These are phyloP conservation scores for Ophiostoma pallidulum DNA, from an alignment of 2,329 filamentous ascomycete genomes.

Conservation along the genomic window DNA sequence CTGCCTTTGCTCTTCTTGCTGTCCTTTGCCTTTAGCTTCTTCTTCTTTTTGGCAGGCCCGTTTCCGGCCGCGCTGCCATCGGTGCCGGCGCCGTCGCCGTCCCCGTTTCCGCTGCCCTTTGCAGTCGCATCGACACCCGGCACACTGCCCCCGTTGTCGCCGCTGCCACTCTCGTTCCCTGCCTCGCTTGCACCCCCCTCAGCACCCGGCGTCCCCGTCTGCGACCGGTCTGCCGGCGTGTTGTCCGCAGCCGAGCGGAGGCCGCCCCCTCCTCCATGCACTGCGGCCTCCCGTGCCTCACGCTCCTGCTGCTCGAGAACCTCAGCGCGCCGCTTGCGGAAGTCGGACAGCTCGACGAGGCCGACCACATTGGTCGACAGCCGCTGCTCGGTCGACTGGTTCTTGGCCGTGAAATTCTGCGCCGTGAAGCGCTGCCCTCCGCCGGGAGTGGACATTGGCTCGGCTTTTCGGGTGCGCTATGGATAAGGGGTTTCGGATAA, in stretches of 20 bases:
- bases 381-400: slow-evolving; percentile 67
- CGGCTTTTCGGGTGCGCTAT: not conserved
- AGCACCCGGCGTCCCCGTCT: slow-evolving; percentile 34
- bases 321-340: slow-evolving; percentile 89
- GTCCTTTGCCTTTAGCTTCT: slow-evolving; percentile 38
- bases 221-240: slow-evolving; percentile 14
- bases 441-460: slow-evolving; percentile 32
- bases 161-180: not conserved
- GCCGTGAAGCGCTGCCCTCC: slow-evolving; percentile 56
- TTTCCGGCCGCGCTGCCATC: slow-evolving; percentile 24
- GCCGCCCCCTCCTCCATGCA: not conserved
- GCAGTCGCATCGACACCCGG: slow-evolving; percentile 22
- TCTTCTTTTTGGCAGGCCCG: slow-evolving; percentile 31
- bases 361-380: slow-evolving; percentile 83
- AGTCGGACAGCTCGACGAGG: slow-evolving; percentile 84
- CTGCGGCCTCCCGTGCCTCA: slow-evolving; percentile 59
- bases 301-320: slow-evolving; percentile 85
- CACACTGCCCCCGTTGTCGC: slow-evolving; percentile 22
- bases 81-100: no score
- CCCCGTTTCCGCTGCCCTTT: no score
- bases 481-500: not conserved
- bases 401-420: slow-evolving; percentile 71
- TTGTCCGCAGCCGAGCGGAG: not conserved
- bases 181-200: slow-evolving; percentile 15
- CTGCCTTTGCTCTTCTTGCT: slow-evolving; percentile 30